Evolutionary conservation across 257 asterid species (phyloP).

Genomic region (Knoxia roxburghii): DNA sequence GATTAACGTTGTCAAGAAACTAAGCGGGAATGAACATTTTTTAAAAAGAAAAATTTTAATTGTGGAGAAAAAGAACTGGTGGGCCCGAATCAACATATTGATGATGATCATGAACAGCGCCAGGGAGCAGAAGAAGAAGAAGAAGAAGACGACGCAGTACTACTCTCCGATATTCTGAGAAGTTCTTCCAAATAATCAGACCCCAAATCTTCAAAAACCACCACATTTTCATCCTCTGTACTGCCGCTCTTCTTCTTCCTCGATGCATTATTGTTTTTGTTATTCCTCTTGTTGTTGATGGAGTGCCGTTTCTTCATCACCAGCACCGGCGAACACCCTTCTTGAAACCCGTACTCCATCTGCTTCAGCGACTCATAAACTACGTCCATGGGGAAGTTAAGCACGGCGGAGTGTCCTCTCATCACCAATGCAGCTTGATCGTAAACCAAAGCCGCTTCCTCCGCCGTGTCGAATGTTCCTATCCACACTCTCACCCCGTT

Average conservation of each 20-base stretch:
- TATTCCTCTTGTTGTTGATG: conserved; percentile 36
- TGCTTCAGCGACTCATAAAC: conserved; percentile 51
- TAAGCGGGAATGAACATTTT: no score
- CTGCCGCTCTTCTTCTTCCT: conserved; percentile 15
- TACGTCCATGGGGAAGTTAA: conserved; percentile 56
- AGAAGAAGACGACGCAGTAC: background rate
- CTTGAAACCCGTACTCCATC: conserved; percentile 38
- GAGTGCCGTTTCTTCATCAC: conserved; percentile 59
- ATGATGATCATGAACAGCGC: no score
- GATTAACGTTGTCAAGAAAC: no score
- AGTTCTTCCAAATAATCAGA: conserved; percentile 74
- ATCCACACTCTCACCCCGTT: conserved; percentile 72
- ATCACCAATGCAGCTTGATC: conserved; percentile 79
- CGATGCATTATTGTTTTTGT: no score
- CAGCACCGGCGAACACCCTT: conserved; percentile 65
- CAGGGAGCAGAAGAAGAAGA: conserved; percentile 1
- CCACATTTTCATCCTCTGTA: conserved; percentile 16
- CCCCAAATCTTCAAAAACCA: conserved; percentile 75
- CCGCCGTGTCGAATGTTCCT: conserved; percentile 77
- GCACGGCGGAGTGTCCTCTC: conserved; percentile 60
- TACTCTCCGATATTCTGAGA: conserved; percentile 39
- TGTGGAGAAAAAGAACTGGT: no score
- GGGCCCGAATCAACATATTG: no score
- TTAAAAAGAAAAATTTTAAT: no score
- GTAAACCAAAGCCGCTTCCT: conserved; percentile 71